Evolutionary conservation across 2,329 filamentous ascomycete species (phyloP).

Genomic region (Beauveria medogensis): DNA sequence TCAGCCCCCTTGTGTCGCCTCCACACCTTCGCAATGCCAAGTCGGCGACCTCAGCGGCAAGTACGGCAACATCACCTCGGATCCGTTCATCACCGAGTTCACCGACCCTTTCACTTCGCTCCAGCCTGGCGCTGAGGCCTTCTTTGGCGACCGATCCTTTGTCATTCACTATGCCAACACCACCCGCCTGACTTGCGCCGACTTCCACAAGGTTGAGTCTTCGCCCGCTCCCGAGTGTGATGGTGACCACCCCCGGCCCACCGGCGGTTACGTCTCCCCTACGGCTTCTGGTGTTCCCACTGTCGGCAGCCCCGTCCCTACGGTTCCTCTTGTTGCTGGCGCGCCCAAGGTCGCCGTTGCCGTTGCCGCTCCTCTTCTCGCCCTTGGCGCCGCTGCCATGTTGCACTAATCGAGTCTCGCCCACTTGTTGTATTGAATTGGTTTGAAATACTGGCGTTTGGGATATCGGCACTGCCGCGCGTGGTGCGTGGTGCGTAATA

Average conservation of each 20-base stretch:
- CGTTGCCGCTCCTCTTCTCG: slow-evolving; percentile 1
- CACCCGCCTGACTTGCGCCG: slow-evolving; percentile 57
- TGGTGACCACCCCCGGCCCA: background rate
- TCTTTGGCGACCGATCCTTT: slow-evolving; percentile 57
- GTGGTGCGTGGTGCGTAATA: background rate
- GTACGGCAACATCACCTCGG: slow-evolving; percentile 50
- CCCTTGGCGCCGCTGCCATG: slow-evolving; percentile 3
- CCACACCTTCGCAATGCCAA: slow-evolving; percentile 57
- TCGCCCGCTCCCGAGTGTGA: slow-evolving; percentile 8
- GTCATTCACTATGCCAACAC: slow-evolving; percentile 57
- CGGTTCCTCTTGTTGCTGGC: slow-evolving; percentile 1
- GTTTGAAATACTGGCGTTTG: slow-evolving; percentile 3
- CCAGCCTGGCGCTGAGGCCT: slow-evolving; percentile 40
- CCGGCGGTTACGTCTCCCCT: slow-evolving; percentile 1
- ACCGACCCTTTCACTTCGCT: slow-evolving; percentile 52
- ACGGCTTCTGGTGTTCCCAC: slow-evolving; percentile 1
- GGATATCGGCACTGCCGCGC: background rate
- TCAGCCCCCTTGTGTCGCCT: slow-evolving; percentile 48
- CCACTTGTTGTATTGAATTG: background rate
- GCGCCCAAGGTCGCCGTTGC: slow-evolving; percentile 1
- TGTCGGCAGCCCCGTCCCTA: background rate
- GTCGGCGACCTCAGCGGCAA: slow-evolving; percentile 73
- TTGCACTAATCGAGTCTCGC: background rate
- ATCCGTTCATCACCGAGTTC: slow-evolving; percentile 43
- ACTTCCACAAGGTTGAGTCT: slow-evolving; percentile 36